Percentiles rank a stretch among this genome's conserved stretches.
These are phyloP conservation scores for Oidiodendron maius DNA, from an alignment of 495 filamentous ascomycete species.

Conservation along the genomic window DNA sequence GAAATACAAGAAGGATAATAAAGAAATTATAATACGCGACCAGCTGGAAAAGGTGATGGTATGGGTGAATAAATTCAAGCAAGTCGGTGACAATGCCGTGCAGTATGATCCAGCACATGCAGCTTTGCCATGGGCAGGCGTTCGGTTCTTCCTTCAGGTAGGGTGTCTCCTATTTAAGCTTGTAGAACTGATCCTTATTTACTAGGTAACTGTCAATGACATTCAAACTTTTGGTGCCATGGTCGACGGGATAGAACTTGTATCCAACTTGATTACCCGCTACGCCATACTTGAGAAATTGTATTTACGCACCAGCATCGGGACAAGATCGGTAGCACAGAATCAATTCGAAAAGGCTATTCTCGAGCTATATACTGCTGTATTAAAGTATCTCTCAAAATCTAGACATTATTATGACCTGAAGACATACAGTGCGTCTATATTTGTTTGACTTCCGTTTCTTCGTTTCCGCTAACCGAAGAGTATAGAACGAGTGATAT, in stretches of 20 bases:
- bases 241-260: slow-evolving; percentile 9
- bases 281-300: slow-evolving; percentile 13
- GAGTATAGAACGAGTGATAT: not conserved
- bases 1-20: slow-evolving; percentile 17
- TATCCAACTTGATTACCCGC: slow-evolving; percentile 11
- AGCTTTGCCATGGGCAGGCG: slow-evolving; percentile 28
- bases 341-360: slow-evolving; percentile 9
- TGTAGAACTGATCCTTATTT: not conserved
- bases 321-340: not conserved
- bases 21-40: slow-evolving; percentile 20
- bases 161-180: slow-evolving; percentile 29
- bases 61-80: slow-evolving; percentile 24
- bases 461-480: not conserved
- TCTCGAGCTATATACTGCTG: slow-evolving; percentile 1
- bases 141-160: slow-evolving; percentile 18
- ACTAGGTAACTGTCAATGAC: slow-evolving; percentile 13
- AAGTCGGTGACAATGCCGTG: slow-evolving; percentile 25
- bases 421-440: slow-evolving; percentile 4
- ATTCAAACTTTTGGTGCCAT: slow-evolving; percentile 6
- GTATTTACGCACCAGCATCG: not conserved
- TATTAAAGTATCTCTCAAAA: not conserved
- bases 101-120: slow-evolving; percentile 27
- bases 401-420: not conserved
- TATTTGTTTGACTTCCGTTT: not conserved
- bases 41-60: slow-evolving; percentile 18